phyloP scores from a whole-genome alignment of 2,329 filamentous ascomycete genomes.

The Ambrosiella cleistominuta region DNA sequence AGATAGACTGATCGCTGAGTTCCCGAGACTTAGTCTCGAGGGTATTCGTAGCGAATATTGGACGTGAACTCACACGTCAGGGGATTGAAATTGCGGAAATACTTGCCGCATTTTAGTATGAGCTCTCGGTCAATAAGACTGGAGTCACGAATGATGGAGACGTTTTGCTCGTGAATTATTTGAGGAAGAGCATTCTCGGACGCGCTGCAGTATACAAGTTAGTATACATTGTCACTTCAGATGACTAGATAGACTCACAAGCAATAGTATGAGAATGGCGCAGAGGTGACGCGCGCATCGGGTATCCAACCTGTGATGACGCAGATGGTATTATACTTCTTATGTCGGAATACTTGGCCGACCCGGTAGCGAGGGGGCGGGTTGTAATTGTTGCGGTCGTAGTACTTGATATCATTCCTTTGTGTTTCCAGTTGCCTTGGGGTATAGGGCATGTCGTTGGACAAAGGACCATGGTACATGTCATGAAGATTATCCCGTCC shows the following conservation, averaged over 20 bases:
- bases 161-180: conserved; percentile 49
- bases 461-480: conserved; percentile 14
- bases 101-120: conserved; percentile 57
- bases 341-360: conserved; percentile 73
- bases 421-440: conserved; percentile 22
- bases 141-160: conserved; percentile 39
- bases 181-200: conserved; percentile 7
- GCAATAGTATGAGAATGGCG: conserved; percentile 53
- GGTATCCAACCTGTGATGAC: conserved; percentile 71
- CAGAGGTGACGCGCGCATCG: conserved; percentile 22
- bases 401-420: conserved; percentile 17
- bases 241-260: conserved; percentile 42
- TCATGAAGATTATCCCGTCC: background rate
- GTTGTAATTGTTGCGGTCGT: background rate
- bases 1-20: no score
- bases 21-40: conserved; percentile 46
- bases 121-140: conserved; percentile 31
- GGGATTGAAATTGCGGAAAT: conserved; percentile 73
- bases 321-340: conserved; percentile 59
- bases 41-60: conserved; percentile 65
- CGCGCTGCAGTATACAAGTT: background rate
- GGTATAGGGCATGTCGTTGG: conserved; percentile 9
- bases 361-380: conserved; percentile 23
- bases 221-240: background rate
- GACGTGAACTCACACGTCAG: conserved; percentile 56